Conservation (phyloP, 768 basidiomycete genomes). For the Obba rivulosa region DNA sequence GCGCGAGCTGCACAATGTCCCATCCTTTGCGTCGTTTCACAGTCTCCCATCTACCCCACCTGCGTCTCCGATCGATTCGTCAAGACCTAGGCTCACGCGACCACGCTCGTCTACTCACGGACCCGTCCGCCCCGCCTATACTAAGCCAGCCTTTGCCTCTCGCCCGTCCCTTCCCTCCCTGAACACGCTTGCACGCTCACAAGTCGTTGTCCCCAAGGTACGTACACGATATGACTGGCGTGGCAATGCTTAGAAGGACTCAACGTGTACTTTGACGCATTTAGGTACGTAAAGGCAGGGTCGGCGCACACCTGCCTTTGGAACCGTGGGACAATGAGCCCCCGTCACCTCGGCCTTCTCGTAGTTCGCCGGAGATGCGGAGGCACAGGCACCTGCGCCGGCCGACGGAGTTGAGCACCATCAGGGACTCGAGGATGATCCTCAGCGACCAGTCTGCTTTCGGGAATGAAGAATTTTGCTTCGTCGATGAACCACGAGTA, state of each 20-base stretch:
- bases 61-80: slow-evolving; percentile 11
- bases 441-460: slow-evolving; percentile 6
- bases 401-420: slow-evolving; percentile 17
- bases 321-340: slow-evolving; percentile 34
- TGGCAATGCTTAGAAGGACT: not conserved
- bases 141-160: slow-evolving; percentile 34
- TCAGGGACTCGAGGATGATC: slow-evolving; percentile 19
- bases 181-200: slow-evolving; percentile 31
- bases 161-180: slow-evolving; percentile 41
- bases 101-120: slow-evolving; percentile 29
- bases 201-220: slow-evolving; percentile 34
- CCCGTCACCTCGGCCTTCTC: not conserved
- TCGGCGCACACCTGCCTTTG: slow-evolving; percentile 37
- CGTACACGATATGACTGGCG: slow-evolving; percentile 2
- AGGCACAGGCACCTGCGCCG: slow-evolving; percentile 11
- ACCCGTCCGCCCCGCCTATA: slow-evolving; percentile 35
- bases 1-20: slow-evolving; percentile 4
- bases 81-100: slow-evolving; percentile 13
- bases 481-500: no score
- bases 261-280: slow-evolving; percentile 1
- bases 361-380: slow-evolving; percentile 11
- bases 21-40: slow-evolving; percentile 8
- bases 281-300: slow-evolving; percentile 37
- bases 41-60: slow-evolving; percentile 11
- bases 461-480: no score